Evolutionary conservation across 805 yeast genomes (phyloP).

Genomic region (Kluyveromyces nonfermentans): DNA sequence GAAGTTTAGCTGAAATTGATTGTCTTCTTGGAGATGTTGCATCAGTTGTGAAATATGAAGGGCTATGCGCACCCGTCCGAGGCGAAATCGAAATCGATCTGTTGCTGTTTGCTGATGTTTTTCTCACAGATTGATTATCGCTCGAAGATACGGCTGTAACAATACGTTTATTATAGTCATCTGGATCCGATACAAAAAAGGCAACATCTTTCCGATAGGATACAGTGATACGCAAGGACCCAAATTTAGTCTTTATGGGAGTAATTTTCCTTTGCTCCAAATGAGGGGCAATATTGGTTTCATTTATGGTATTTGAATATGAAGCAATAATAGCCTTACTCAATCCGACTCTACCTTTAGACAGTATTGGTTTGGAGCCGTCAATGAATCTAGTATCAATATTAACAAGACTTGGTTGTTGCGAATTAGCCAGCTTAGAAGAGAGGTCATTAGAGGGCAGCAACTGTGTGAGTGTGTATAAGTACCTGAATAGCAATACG

Average conservation of each 20-base stretch:
- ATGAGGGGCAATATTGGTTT: conserved; percentile 37
- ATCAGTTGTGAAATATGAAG: conserved; percentile 12
- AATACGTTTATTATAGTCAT: conserved; percentile 19
- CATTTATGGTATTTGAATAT: conserved; percentile 27
- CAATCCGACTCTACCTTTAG: conserved; percentile 79
- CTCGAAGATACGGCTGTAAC: background rate
- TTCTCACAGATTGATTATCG: conserved; percentile 4
- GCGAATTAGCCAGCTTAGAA: conserved; percentile 29
- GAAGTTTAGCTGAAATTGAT: conserved; percentile 19
- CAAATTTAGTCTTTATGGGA: conserved; percentile 68
- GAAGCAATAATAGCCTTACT: conserved; percentile 50
- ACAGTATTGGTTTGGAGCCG: conserved; percentile 68
- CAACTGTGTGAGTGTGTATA: conserved; percentile 55
- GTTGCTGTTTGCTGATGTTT: conserved; percentile 8
- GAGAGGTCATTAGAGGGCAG: conserved; percentile 65
- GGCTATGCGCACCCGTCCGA: conserved; percentile 11
- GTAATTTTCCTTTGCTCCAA: conserved; percentile 53
- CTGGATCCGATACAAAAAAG: conserved; percentile 60
- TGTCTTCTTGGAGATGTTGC: conserved; percentile 16
- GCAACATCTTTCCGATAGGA: conserved; percentile 67
- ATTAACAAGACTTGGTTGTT: conserved; percentile 24
- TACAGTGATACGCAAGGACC: conserved; percentile 64
- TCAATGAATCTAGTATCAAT: conserved; percentile 59
- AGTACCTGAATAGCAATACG: conserved; percentile 60
- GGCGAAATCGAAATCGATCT: conserved; percentile 22